phyloP scores from a whole-genome alignment of 768 basidiomycete species.

The Suillus variegatus region DNA sequence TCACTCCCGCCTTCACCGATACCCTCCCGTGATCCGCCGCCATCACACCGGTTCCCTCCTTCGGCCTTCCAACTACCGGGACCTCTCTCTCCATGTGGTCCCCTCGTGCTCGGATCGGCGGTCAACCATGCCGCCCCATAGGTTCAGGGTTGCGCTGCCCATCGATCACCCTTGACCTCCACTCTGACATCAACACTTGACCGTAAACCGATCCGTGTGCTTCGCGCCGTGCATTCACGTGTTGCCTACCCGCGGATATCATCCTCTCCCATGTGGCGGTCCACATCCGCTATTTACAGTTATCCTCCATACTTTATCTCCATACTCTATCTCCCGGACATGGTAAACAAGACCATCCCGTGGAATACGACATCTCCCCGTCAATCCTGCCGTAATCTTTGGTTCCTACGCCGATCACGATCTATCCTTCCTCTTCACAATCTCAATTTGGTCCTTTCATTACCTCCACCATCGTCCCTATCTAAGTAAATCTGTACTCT shows the following conservation, averaged over 20 bases:
- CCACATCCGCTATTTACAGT: neutral
- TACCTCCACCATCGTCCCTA: neutral
- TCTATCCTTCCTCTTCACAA: neutral
- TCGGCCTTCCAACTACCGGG: slow-evolving; percentile 8
- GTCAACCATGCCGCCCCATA: neutral
- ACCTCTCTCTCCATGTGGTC: slow-evolving; percentile 24
- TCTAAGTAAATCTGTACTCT: slow-evolving; percentile 4
- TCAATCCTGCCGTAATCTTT: slow-evolving; percentile 1
- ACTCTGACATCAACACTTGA: too few species aligned
- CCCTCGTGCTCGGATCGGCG: slow-evolving; percentile 23
- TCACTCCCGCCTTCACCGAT: neutral
- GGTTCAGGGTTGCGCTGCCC: neutral
- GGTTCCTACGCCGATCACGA: slow-evolving; percentile 2
- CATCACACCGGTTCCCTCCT: too few species aligned
- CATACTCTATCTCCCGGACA: neutral
- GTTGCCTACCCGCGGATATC: neutral
- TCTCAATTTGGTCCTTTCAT: neutral
- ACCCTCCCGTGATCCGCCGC: slow-evolving; percentile 3
- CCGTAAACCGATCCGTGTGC: neutral
- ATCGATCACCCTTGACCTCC: slow-evolving; percentile 4
- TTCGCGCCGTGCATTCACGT: neutral
- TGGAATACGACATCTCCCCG: too few species aligned
- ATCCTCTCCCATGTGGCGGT: neutral
- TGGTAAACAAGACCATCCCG: neutral
- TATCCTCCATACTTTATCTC: neutral